A percentile compares a stretch with the other conserved stretches of the same genome.
These are phyloP conservation scores for Dothidotthia symphoricarpi DNA, from an alignment of 2,329 filamentous ascomycete species.

Conservation along the genomic window DNA sequence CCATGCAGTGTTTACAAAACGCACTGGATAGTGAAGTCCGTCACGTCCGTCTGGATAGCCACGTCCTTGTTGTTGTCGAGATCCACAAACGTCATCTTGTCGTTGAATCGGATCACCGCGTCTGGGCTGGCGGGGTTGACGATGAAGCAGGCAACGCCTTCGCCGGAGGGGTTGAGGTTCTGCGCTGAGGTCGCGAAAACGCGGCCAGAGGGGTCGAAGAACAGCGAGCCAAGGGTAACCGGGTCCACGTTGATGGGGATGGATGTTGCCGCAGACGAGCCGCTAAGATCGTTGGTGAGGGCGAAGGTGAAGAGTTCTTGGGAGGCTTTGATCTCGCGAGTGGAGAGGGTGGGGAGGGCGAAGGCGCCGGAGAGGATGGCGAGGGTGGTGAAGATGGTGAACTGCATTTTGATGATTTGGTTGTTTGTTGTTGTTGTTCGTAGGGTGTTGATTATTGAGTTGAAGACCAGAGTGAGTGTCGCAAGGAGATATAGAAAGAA, in stretches of 20 bases:
- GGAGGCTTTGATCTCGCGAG: constrained; percentile 1
- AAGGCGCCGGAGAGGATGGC: constrained; percentile 14
- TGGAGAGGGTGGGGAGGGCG: constrained; percentile 12
- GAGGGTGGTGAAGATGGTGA: constrained; percentile 13
- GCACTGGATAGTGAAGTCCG: constrained; percentile 15
- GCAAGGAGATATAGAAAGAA: constrained; percentile 5
- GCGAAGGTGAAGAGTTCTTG: constrained; percentile 10
- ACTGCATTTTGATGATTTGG: constrained; percentile 18
- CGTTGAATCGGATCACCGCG: constrained; percentile 6
- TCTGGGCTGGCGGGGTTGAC: constrained; percentile 1
- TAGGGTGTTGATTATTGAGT: constrained; percentile 3
- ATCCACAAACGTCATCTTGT: constrained; percentile 14
- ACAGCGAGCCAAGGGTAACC: constrained; percentile 9
- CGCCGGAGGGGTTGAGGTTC: constrained; percentile 10
- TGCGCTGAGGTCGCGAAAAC: constrained; percentile 17
- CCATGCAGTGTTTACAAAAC: constrained; percentile 3
- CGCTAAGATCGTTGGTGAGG: constrained; percentile 19
- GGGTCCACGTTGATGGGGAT: constrained; percentile 8
- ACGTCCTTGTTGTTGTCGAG: constrained; percentile 10
- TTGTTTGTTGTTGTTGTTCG: no score
- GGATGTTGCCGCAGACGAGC: constrained; percentile 8
- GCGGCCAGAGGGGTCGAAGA: constrained; percentile 10
- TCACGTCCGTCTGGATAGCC: constrained; percentile 18
- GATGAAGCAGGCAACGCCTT: constrained; percentile 10
- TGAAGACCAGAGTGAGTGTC: constrained; percentile 3